Evolutionary conservation across 2,329 filamentous ascomycete genomes (phyloP), one percentile per base, ranked within the genome.

Genomic region (Talaromyces sp.): DNA sequence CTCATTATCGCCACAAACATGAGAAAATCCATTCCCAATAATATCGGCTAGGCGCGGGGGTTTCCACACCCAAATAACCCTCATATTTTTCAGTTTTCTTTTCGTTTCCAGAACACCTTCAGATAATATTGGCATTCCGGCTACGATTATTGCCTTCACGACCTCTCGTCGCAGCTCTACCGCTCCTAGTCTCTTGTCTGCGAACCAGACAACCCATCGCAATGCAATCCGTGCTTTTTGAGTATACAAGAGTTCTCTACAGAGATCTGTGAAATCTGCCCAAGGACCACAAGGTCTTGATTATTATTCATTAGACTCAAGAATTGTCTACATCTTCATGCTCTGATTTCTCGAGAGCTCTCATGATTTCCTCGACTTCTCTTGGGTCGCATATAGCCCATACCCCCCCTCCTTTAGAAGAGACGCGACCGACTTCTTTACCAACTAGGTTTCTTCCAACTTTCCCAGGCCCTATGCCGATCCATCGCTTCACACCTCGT

Each of bases 361-460:
- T 80, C 43, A 91, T 72, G 51, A 88, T 84, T 64, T 89, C 85
- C 64, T 92, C 88, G 53, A 91, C 84, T 73, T 91, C 89, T 59
- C 81, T 83, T 9, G 93, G 91, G 71, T 92, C 88, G 10, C 87
- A 93, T 58, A 97, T 90, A 4, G 89, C 92, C 92, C 93, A 96
- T 0, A 97, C 93, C 2, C 93, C 93, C 55, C 92, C 93, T 1
- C 92, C 92, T 72, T 93, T 96, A 55, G 93, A 85, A 17, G 84
- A 79, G 59, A 95, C 90, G 69, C 88, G 85, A 10, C 92, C 93
- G 3, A 97, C 93, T 76, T 97, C 93, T 76, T 97, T 97, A 13
- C 93, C 92, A 1, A 98, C 93, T 8, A 98, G 80, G 72, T 97
- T 97, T 60, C 93, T 83, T 0, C 93, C 93, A 2, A 98, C 93